Evolutionary conservation across 2,329 filamentous ascomycete species (phyloP), one percentile per base, ranked within the genome.

Genomic region (Madurella fahalii): DNA sequence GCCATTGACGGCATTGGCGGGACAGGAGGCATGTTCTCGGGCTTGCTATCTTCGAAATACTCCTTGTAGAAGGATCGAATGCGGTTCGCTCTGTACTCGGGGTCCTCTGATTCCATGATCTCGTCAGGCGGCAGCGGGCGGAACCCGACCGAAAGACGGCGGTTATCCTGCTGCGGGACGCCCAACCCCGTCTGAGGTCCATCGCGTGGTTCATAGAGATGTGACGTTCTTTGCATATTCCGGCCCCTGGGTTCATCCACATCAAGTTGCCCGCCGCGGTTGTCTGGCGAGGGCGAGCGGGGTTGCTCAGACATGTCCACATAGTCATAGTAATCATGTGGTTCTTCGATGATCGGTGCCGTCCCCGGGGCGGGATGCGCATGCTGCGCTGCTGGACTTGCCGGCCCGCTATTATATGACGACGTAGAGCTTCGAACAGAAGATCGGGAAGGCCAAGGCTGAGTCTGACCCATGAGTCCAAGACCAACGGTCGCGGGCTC

Each of bases 41-140:
- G 70, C 68, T 84, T 89, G 56, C 78, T 83, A 41, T 96, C 93
- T 62, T 97, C 94, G 64, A 99, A 99, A 75, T 99, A 99, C 69
- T 99, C 94, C 76, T 96, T 96, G 77, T 99, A 99, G 77, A 99
- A 99, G 4, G 94, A 99, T 69, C 94, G 84, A 63, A 99, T 99
- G 55, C 94, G 86, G 76, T 96, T 97, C 60, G 94, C 94, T 65
- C 94, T 85, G 66, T 93, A 86, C 71, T 97, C 94, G 0, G 94
- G 91, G 68, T 96, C 93, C 68, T 97, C 94, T 2, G 86, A 83
- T 42, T 86, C 83, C 31, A 78, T 80, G 52, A 89, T 84, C 60
- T 95, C 89, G 66, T 92, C 86, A 37, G 91, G 90, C 5, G 94
- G 94, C 58, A 99, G 79, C 18, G 94, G 94, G 15, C 94, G 87